A percentile compares a stretch with the other conserved stretches of the same genome.
Evolutionary conservation across 1,284 basidiomycete species (phyloP).

Genomic region (Trametes sp.): DNA sequence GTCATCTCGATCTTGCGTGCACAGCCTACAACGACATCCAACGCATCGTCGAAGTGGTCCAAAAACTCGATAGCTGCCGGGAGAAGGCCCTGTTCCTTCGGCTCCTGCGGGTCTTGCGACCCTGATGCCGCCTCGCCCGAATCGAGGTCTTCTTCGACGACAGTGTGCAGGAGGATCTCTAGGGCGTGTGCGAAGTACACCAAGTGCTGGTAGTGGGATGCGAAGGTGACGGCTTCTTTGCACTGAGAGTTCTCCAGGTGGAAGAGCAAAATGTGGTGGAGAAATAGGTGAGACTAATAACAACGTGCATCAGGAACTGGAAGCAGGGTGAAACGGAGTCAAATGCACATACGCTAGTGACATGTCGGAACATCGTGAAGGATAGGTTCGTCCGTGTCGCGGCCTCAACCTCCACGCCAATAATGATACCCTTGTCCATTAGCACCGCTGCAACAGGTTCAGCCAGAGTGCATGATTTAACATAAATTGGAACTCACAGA

Average conservation of each 20-base stretch:
- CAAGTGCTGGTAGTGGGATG: slow-evolving; percentile 86
- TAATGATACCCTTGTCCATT: slow-evolving; percentile 99
- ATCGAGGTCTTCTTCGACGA: slow-evolving; percentile 88
- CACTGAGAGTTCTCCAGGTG: slow-evolving; percentile 80
- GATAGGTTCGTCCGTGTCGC: slow-evolving; percentile 81
- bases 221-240: slow-evolving; percentile 85
- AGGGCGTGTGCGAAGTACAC: slow-evolving; percentile 95
- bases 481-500: slow-evolving; percentile 69
- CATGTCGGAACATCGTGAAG: slow-evolving; percentile 92
- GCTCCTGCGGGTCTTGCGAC: slow-evolving; percentile 12
- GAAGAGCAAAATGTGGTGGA: slow-evolving; percentile 90
- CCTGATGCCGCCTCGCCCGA: slow-evolving; percentile 22
- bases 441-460: slow-evolving; percentile 74
- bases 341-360: slow-evolving; percentile 76
- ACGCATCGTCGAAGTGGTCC: slow-evolving; percentile 90
- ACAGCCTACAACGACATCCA: slow-evolving; percentile 96
- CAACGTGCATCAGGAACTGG: not conserved
- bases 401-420: slow-evolving; percentile 92
- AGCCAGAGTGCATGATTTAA: slow-evolving; percentile 1
- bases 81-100: slow-evolving; percentile 55
- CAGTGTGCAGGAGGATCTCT: slow-evolving; percentile 93
- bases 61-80: slow-evolving; percentile 87
- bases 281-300: slow-evolving; percentile 89
- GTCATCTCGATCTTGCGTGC: slow-evolving; percentile 97
- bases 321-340: too few species aligned